Evolutionary conservation across 352 stramenopile species (phyloP).

Genomic region (Phytophthora vignae): DNA sequence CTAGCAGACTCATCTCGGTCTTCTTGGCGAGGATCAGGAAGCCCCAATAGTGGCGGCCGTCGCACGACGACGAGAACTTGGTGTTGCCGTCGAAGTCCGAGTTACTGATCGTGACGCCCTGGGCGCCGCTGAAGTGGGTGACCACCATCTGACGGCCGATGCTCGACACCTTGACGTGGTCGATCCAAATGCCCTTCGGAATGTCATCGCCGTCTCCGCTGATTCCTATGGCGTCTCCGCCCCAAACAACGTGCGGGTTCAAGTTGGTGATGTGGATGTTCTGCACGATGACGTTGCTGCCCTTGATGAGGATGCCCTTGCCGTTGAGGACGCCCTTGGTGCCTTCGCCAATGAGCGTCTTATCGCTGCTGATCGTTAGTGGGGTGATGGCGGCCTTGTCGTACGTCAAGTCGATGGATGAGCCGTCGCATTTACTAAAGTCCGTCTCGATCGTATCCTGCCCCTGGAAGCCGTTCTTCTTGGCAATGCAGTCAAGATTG

Average conservation of each 20-base stretch:
- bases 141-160: constrained; percentile 50
- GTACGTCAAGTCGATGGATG: constrained; percentile 29
- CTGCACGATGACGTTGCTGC: constrained; percentile 47
- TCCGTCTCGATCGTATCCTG: constrained; percentile 45
- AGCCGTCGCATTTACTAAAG: constrained; percentile 5
- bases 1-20: constrained; percentile 29
- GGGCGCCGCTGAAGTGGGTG: constrained; percentile 20
- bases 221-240: constrained; percentile 36
- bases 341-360: constrained; percentile 38
- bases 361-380: constrained; percentile 28
- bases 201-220: constrained; percentile 4
- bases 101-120: constrained; percentile 36
- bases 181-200: constrained; percentile 32
- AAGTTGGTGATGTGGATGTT: constrained; percentile 50
- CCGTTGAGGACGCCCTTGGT: constrained; percentile 39
- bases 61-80: constrained; percentile 17
- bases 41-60: constrained; percentile 51
- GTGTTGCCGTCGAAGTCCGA: constrained; percentile 28
- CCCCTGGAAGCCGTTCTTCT: constrained; percentile 49
- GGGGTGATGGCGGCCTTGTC: constrained; percentile 30
- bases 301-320: constrained; percentile 39
- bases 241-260: constrained; percentile 40
- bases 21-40: constrained; percentile 28
- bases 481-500: constrained; percentile 26
- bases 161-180: constrained; percentile 45